A percentile compares a stretch with the other conserved stretches of the same genome.
These are phyloP conservation scores for Rhizophagus sp. DNA, from an alignment of 192 early-diverging fungal genomes.

Conservation along the genomic window DNA sequence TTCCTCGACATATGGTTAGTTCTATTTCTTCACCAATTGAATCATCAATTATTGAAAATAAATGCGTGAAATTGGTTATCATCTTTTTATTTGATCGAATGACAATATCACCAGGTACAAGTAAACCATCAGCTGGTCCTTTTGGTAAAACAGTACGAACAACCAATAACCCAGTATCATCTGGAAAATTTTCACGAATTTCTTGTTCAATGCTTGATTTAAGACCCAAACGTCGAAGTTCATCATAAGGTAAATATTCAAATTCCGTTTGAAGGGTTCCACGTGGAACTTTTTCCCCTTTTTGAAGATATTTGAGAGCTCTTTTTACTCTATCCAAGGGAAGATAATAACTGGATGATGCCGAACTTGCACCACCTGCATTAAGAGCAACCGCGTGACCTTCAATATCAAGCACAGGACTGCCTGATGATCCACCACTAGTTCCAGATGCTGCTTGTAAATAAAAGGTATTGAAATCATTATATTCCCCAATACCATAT, in stretches of 20 bases:
- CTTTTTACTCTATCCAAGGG: slow-evolving; percentile 75
- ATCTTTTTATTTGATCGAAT: slow-evolving; percentile 62
- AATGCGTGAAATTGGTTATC: slow-evolving; percentile 70
- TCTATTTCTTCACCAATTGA: slow-evolving; percentile 52
- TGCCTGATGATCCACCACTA: slow-evolving; percentile 77
- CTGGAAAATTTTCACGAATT: slow-evolving; percentile 61
- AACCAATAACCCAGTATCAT: slow-evolving; percentile 70
- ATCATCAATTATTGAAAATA: slow-evolving; percentile 67
- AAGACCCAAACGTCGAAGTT: slow-evolving; percentile 69
- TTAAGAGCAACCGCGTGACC: slow-evolving; percentile 79
- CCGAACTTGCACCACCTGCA: slow-evolving; percentile 67
- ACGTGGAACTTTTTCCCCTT: slow-evolving; percentile 60
- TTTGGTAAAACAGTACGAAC: slow-evolving; percentile 64
- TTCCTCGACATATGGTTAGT: slow-evolving; percentile 61
- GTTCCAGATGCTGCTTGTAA: slow-evolving; percentile 73
- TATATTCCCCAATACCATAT: slow-evolving; percentile 69
- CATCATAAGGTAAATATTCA: slow-evolving; percentile 70
- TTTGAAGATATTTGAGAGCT: slow-evolving; percentile 60
- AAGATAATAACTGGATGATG: slow-evolving; percentile 73
- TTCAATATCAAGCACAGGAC: slow-evolving; percentile 75
- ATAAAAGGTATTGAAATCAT: slow-evolving; percentile 85
- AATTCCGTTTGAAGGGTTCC: slow-evolving; percentile 78
- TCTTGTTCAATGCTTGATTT: slow-evolving; percentile 63
- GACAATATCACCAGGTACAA: slow-evolving; percentile 76
- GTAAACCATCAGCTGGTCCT: slow-evolving; percentile 61